Base-by-base conservation (phyloP, 257 asterid genomes). In the Petunia axillaris region DNA sequence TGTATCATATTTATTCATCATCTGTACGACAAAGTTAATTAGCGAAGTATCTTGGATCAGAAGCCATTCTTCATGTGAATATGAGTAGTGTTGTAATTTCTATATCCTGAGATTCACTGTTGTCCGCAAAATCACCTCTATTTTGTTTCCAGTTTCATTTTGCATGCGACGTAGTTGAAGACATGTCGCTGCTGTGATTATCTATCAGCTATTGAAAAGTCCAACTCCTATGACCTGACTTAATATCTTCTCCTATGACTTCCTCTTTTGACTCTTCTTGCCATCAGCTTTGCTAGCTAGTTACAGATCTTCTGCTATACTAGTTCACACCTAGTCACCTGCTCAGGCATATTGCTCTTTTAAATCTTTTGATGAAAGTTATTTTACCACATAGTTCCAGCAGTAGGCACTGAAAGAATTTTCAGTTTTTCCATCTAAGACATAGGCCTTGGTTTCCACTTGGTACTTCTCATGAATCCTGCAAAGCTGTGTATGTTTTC, bases 391-490 rank as follows among this genome's bases (percentile, higher is more conserved):
- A 16, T 44, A 2, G 76, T 44, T 16, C 16, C 41, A 50, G 77
- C 16, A 67, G n/a, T 14, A 41, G 75, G 37, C 4, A n/a, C 55
- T n/a, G 55, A 40, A 48, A 1, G 25, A 71, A 46, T 11, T 71
- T 50, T 6, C 43, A 11, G 6, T 50, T 52, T 57, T 43, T 25
- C 75, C 39, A 41, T n/a, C 36, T 50, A 6, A 35, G 77, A 48
- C 62, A 25, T 73, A 8, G 62, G 48, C 77, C 35, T 73, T 50
- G 46, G 78, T 25, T 73, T 71, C 60, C 46, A 50, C 36, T 50
- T 11, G 77, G 35, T 35, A 73, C 44, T 48, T 35, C 40, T 50
- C 62, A 73, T 73, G 46, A 73, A 73, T 73, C 77, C 13, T 50
- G 62, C 1, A 8, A 16, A 73, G 6, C 16, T 73, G 14, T 73